Conservation (phyloP, 306 rosid species). For the Rosa chinensis region DNA sequence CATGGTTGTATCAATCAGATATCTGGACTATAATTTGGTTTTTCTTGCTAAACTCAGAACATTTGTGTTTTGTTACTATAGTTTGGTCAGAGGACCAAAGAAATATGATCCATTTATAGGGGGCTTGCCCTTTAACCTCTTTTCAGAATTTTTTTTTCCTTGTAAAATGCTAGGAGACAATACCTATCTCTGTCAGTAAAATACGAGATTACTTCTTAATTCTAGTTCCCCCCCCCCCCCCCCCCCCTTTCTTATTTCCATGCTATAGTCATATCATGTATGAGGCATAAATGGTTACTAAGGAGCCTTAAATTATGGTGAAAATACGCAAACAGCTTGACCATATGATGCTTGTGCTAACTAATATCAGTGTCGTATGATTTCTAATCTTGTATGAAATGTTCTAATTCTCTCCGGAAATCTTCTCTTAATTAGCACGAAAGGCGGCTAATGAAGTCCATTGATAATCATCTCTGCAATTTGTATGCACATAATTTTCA, state of each 20-base stretch:
- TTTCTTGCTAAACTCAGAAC: background rate
- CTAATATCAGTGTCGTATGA: background rate
- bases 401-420: background rate
- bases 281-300: background rate
- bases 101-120: background rate
- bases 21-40: background rate
- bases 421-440: background rate
- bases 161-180: background rate
- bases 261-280: background rate
- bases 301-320: background rate
- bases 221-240: background rate
- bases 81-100: background rate
- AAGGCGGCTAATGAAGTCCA: conserved; percentile 14
- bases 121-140: background rate
- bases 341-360: background rate
- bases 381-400: background rate
- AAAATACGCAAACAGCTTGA: background rate
- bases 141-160: background rate
- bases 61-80: background rate
- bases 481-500: conserved; percentile 7
- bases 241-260: no score
- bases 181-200: background rate
- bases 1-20: background rate
- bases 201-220: background rate
- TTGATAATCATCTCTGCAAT: background rate